phyloP scores from a whole-genome alignment of 208 protist species.

The Spongospora subterranea region DNA sequence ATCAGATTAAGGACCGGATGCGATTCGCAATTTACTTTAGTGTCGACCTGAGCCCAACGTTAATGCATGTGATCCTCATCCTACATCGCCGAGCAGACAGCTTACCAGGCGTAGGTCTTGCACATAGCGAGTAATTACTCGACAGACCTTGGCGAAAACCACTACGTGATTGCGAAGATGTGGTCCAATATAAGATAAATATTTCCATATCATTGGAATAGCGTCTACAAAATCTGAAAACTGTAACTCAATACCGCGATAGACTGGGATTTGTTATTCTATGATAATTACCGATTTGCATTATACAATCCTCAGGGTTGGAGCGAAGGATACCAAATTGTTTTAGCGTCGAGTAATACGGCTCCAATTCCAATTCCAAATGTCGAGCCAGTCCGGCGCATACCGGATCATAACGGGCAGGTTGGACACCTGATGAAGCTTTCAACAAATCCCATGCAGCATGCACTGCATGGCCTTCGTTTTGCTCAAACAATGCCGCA shows the following conservation, averaged over 20 bases:
- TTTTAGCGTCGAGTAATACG: background rate
- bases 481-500: background rate
- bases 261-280: too few relatives aligned
- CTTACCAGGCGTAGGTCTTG: background rate
- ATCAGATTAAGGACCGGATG: background rate
- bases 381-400: background rate
- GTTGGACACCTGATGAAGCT: background rate
- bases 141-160: background rate
- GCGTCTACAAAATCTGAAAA: background rate
- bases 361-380: background rate
- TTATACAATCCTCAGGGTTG: background rate
- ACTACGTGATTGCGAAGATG: background rate
- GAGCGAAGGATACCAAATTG: background rate
- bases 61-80: too few relatives aligned
- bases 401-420: background rate
- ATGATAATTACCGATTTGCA: too few relatives aligned
- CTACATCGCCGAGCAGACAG: background rate
- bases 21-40: too few relatives aligned
- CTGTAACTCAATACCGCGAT: too few relatives aligned
- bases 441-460: constrained; percentile 9
- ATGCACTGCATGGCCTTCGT: background rate
- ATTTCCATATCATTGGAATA: background rate
- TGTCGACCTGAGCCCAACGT: background rate
- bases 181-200: constrained; percentile 4
- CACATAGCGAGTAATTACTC: background rate